A percentile compares a stretch with the other conserved stretches of the same genome.
Conservation (phyloP, 2,329 filamentous ascomycete species). For the Pseudogymnoascus sp. region DNA sequence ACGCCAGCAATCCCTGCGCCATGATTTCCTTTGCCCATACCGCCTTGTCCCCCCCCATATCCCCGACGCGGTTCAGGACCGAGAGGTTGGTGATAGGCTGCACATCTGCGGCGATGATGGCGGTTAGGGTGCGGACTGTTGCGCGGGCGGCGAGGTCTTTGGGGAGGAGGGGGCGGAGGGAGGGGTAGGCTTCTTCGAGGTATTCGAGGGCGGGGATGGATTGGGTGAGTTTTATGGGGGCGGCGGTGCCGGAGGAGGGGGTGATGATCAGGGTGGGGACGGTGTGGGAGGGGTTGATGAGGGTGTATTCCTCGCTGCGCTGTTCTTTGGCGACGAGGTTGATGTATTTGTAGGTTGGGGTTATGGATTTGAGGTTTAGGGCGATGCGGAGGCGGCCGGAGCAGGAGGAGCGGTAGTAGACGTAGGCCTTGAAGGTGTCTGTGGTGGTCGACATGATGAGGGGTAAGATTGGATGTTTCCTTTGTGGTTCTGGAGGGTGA, state of each 20-base stretch:
- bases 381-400: constrained; percentile 53
- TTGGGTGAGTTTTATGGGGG: constrained; percentile 40
- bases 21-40: constrained; percentile 45
- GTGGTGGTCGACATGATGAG: neutral
- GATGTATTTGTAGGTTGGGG: constrained; percentile 38
- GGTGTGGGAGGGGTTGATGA: constrained; percentile 43
- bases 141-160: constrained; percentile 37
- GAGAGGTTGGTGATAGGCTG: constrained; percentile 53
- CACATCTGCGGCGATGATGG: constrained; percentile 47
- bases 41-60: constrained; percentile 34
- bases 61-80: constrained; percentile 40
- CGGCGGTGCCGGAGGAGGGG: constrained; percentile 16
- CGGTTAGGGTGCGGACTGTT: constrained; percentile 41
- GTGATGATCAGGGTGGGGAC: constrained; percentile 45
- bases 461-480: neutral
- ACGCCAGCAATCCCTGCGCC: constrained; percentile 44
- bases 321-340: constrained; percentile 49
- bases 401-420: constrained; percentile 55
- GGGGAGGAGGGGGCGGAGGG: constrained; percentile 38
- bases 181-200: constrained; percentile 45
- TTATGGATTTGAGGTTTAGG: constrained; percentile 44
- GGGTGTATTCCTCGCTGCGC: constrained; percentile 34
- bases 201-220: constrained; percentile 54
- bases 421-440: constrained; percentile 30
- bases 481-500: neutral